Conservation (phyloP, 768 basidiomycete species). For the Podaxis sp. region DNA sequence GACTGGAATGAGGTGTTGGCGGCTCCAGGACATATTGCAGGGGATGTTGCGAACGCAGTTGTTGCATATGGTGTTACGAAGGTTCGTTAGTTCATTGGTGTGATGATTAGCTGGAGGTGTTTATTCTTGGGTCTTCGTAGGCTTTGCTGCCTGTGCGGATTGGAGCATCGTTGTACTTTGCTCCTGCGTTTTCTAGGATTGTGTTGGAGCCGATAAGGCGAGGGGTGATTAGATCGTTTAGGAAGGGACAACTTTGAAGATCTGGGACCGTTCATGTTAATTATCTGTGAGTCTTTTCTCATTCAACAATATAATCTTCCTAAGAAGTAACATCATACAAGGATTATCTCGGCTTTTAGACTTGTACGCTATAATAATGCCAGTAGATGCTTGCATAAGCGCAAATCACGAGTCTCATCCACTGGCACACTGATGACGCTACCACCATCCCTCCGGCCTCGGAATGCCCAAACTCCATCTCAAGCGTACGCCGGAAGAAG, state of each 20-base stretch:
- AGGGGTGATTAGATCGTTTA: conserved; percentile 31
- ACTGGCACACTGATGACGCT: neutral
- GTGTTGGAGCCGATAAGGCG: conserved; percentile 63
- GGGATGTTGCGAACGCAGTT: conserved; percentile 80
- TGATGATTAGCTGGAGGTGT: neutral
- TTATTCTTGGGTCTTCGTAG: conserved; percentile 33
- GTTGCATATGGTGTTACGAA: conserved; percentile 82
- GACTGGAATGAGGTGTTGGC: conserved; percentile 24
- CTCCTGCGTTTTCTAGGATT: conserved; percentile 69
- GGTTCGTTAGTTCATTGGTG: conserved; percentile 37
- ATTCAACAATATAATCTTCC: neutral
- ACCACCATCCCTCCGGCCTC: conserved; percentile 7
- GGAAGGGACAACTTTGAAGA: conserved; percentile 17
- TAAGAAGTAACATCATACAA: neutral
- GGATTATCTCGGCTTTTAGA: neutral
- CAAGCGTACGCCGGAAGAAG: conserved; percentile 65
- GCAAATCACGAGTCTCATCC: conserved; percentile 11
- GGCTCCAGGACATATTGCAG: conserved; percentile 50
- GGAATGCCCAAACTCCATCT: conserved; percentile 55
- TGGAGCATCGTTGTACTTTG: conserved; percentile 67
- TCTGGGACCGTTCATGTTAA: conserved; percentile 1
- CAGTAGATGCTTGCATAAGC: conserved; percentile 15
- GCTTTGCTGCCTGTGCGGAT: conserved; percentile 74
- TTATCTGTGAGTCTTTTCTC: neutral
- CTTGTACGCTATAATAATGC: neutral